Evolutionary conservation across 1,284 basidiomycete genomes (phyloP).

Genomic region (Sporisorium exsertum): DNA sequence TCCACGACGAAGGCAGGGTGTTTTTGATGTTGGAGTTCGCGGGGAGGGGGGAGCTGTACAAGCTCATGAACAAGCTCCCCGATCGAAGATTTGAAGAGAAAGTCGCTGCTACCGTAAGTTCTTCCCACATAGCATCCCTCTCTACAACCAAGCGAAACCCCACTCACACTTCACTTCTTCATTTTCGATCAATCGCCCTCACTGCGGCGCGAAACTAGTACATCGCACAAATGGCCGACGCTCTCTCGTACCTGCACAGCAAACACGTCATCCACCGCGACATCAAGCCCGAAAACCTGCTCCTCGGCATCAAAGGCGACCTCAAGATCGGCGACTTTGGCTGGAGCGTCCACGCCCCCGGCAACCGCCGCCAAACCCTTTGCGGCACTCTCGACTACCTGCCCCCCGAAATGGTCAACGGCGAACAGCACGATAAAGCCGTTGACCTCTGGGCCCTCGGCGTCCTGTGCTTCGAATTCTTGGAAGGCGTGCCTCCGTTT

Average conservation of each 20-base stretch:
- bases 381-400: slow-evolving; percentile 97
- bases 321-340: slow-evolving; percentile 99
- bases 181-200: neutral
- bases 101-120: slow-evolving; percentile 76
- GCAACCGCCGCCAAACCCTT: slow-evolving; percentile 85
- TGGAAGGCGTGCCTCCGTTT: slow-evolving; percentile 92
- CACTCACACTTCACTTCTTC: neutral
- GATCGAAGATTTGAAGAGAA: slow-evolving; percentile 85
- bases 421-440: slow-evolving; percentile 84
- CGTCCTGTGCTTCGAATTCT: slow-evolving; percentile 94
- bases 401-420: slow-evolving; percentile 98
- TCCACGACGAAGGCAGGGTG: slow-evolving; percentile 97
- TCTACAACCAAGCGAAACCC: neutral
- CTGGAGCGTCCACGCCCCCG: slow-evolving; percentile 97
- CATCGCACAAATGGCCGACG: slow-evolving; percentile 98
- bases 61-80: slow-evolving; percentile 82
- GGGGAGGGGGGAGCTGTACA: slow-evolving; percentile 94
- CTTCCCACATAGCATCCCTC: neutral
- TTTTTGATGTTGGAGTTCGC: slow-evolving; percentile 98
- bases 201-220: slow-evolving; percentile 74
- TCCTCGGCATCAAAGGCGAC: slow-evolving; percentile 94
- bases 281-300: slow-evolving; percentile 97
- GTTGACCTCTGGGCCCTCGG: slow-evolving; percentile 98
- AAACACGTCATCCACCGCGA: slow-evolving; percentile 99
- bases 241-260: slow-evolving; percentile 87